Conservation (phyloP, 805 yeast genomes). For the Kuraishia capsulata region DNA sequence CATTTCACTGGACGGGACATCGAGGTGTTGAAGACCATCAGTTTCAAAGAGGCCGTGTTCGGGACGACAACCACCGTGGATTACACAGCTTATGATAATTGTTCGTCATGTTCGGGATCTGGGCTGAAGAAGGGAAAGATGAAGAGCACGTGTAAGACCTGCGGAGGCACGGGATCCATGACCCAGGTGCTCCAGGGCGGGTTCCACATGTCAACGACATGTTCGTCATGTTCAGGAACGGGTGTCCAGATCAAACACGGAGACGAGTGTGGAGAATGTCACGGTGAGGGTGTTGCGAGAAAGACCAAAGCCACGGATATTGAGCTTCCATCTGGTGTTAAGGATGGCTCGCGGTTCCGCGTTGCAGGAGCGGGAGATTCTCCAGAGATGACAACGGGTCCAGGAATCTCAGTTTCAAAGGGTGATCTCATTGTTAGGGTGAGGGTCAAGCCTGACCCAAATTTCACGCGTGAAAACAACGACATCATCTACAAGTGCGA, state of each 20-base stretch:
- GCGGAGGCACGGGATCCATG: constrained; percentile 91
- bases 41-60: constrained; percentile 80
- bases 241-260: constrained; percentile 67
- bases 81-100: constrained; percentile 67
- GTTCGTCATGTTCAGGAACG: constrained; percentile 78
- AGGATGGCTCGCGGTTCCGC: constrained; percentile 78
- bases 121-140: constrained; percentile 75
- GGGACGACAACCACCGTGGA: constrained; percentile 62
- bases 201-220: constrained; percentile 93
- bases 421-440: constrained; percentile 88
- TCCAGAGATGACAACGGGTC: constrained; percentile 68
- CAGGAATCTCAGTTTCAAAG: constrained; percentile 56
- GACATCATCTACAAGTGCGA: constrained; percentile 58
- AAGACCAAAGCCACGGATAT: constrained; percentile 63
- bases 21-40: constrained; percentile 64
- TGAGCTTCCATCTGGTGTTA: constrained; percentile 82
- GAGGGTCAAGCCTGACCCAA: constrained; percentile 64
- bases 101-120: constrained; percentile 73
- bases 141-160: constrained; percentile 71
- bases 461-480: constrained; percentile 57
- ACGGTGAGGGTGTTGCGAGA: constrained; percentile 80
- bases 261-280: constrained; percentile 74
- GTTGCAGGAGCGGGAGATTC: constrained; percentile 87
- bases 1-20: constrained; percentile 86
- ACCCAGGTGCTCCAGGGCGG: constrained; percentile 85